Evolutionary conservation across 108 stramenopile species (phyloP), one percentile per base, ranked within the genome.

Genomic region (Skeletonema menzelii): DNA sequence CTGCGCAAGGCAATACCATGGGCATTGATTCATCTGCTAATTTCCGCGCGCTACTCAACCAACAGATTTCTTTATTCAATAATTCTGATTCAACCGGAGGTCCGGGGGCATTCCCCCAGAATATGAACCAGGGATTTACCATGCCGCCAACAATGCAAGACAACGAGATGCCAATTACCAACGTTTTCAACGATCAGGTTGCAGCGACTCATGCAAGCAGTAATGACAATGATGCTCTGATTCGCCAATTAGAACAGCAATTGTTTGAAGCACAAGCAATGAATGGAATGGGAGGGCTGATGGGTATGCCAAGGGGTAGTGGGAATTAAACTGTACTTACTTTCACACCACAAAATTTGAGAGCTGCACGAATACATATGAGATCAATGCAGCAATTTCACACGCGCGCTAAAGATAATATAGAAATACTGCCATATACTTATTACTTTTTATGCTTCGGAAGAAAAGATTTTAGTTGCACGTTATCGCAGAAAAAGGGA

Each of bases 11-110:
- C 7, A 69, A 59, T 53, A 28, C 32, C 46, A 30, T 56, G 12
- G 37, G 71, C 5, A 20, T 68, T 26, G 67, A 79, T 63, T 72
- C 79, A 3, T 66, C 72, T 42, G 79, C 79, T 20, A 79, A 79
- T 34, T 30, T 79, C 20, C 71, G 79, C 7, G 72, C 72, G 0
- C 67, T 79, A 34, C 31, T 79, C 20, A 79, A 79, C 53, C 72
- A 73, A 35, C 71, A 79, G 56, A 79, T 79, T 42, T 73, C 71
- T 15, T 49, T 63, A 44, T 72, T 72, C 70, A 72, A 37, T 47
- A 22, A 49, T 20, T 34, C 61, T 14, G 35, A 57, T 69, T 3
- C 19, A 37, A 27, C 37, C 2, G 40, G 40, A 42, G 40, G 15
- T 15, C 40, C 40, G 3, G 40, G 40, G 5, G 15, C 40, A n/a